Evolutionary conservation across 2,329 filamentous ascomycete genomes (phyloP).

Genomic region (Anthostomella pinea): DNA sequence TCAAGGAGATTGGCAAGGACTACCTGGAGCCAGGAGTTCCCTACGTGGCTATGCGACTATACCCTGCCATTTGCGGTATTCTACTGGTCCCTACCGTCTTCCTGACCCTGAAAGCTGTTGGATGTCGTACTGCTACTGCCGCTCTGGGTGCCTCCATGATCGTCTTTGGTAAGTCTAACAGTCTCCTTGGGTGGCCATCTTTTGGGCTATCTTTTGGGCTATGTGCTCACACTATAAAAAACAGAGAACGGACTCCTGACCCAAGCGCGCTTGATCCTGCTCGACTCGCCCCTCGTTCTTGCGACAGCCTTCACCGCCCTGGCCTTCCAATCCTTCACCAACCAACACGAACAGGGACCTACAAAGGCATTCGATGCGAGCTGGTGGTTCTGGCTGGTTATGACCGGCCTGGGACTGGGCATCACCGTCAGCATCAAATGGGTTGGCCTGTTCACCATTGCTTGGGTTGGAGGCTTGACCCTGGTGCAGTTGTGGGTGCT

Average conservation of each 20-base stretch:
- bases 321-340: slow-evolving; percentile 88
- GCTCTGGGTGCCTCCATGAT: slow-evolving; percentile 80
- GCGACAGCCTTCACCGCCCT: slow-evolving; percentile 91
- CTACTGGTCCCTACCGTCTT: slow-evolving; percentile 90
- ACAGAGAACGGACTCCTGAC: slow-evolving; percentile 92
- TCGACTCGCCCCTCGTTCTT: slow-evolving; percentile 91
- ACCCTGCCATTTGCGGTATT: slow-evolving; percentile 86
- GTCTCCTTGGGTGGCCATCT: too few relatives aligned
- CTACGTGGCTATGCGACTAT: slow-evolving; percentile 95
- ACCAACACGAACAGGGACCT: slow-evolving; percentile 93
- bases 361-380: slow-evolving; percentile 79
- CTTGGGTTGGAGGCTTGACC: slow-evolving; percentile 92
- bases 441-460: slow-evolving; percentile 98
- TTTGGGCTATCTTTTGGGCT: neutral
- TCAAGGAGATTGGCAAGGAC: slow-evolving; percentile 99
- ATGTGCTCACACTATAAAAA: slow-evolving; percentile 26
- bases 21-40: slow-evolving; percentile 93
- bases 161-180: slow-evolving; percentile 73
- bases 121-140: slow-evolving; percentile 84
- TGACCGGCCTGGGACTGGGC: slow-evolving; percentile 83
- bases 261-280: slow-evolving; percentile 90
- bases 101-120: slow-evolving; percentile 84
- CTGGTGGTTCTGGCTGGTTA: slow-evolving; percentile 98
- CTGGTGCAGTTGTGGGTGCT: slow-evolving; percentile 92
- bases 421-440: slow-evolving; percentile 96